Evolutionary conservation across 1,284 basidiomycete species (phyloP).

Genomic region (Ganoderma sp.): DNA sequence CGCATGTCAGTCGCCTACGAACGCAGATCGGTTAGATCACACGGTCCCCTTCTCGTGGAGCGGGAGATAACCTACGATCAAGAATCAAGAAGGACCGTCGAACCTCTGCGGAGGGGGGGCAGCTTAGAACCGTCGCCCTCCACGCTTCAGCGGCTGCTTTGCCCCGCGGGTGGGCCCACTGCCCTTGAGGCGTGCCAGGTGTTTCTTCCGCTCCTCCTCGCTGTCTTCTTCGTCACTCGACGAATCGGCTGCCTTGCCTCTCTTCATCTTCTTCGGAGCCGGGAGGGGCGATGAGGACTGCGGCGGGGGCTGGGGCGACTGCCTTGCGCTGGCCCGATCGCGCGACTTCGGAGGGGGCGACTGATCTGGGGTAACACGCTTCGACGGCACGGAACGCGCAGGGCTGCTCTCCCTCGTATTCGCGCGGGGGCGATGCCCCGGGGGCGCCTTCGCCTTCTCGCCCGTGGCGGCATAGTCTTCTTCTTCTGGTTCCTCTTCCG

Average conservation of each 20-base stretch:
- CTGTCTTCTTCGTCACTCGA: constrained; percentile 61
- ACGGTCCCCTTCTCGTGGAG: constrained; percentile 18
- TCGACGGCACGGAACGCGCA: constrained; percentile 25
- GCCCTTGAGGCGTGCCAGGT: constrained; percentile 46
- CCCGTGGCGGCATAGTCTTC: constrained; percentile 18
- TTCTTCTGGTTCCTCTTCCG: constrained; percentile 48
- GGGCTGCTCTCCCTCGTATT: constrained; percentile 18
- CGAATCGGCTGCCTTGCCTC: constrained; percentile 36
- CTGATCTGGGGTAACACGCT: constrained; percentile 28
- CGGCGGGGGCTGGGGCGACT: constrained; percentile 8
- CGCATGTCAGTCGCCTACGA: constrained; percentile 18
- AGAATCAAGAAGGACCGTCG: not conserved
- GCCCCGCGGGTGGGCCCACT: constrained; percentile 51
- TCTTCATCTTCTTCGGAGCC: constrained; percentile 53
- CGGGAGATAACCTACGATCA: constrained; percentile 20
- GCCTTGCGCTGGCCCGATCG: constrained; percentile 14
- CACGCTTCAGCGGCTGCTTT: constrained; percentile 75
- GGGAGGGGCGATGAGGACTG: constrained; percentile 44
- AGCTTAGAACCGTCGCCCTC: constrained; percentile 69
- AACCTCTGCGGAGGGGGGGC: not conserved
- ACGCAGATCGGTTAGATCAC: constrained; percentile 22
- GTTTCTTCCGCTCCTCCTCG: constrained; percentile 54
- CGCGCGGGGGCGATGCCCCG: constrained; percentile 19
- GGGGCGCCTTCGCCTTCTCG: constrained; percentile 30
- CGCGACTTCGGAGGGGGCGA: constrained; percentile 22